A percentile compares a stretch with the other conserved stretches of the same genome.
phyloP scores from a whole-genome alignment of 805 yeast species.

The Kuraishia ogatae region DNA sequence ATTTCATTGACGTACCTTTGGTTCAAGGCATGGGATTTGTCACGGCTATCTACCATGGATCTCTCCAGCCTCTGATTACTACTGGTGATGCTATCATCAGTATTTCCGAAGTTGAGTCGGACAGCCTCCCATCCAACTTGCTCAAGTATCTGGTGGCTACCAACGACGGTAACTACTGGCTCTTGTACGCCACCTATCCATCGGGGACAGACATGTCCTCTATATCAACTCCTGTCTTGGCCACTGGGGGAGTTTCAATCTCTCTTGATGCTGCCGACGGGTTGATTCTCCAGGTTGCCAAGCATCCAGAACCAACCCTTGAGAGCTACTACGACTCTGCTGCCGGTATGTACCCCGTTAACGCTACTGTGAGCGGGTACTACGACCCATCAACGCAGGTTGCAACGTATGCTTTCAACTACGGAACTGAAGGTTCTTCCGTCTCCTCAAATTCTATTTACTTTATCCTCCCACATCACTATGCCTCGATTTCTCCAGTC shows the following conservation, averaged over 20 bases:
- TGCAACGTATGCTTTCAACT: constrained; percentile 33
- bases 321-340: constrained; percentile 47
- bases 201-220: constrained; percentile 15
- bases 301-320: constrained; percentile 26
- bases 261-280: constrained; percentile 23
- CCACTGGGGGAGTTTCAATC: constrained; percentile 27
- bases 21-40: constrained; percentile 57
- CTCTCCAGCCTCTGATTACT: constrained; percentile 34
- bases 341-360: constrained; percentile 60
- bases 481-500: constrained; percentile 15
- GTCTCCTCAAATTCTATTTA: constrained; percentile 32
- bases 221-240: constrained; percentile 23
- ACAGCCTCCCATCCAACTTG: constrained; percentile 18
- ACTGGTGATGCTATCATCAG: constrained; percentile 36
- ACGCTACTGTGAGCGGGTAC: constrained; percentile 33
- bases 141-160: constrained; percentile 32
- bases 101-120: constrained; percentile 26
- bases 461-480: constrained; percentile 48
- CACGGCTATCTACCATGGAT: constrained; percentile 41
- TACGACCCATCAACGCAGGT: constrained; percentile 13
- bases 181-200: constrained; percentile 38
- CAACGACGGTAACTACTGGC: constrained; percentile 37
- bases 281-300: constrained; percentile 42
- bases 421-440: constrained; percentile 41
- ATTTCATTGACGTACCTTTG: constrained; percentile 37